These are phyloP conservation scores for Epichloe scottii DNA, from an alignment of 2,329 filamentous ascomycete genomes.

Conservation along the genomic window DNA sequence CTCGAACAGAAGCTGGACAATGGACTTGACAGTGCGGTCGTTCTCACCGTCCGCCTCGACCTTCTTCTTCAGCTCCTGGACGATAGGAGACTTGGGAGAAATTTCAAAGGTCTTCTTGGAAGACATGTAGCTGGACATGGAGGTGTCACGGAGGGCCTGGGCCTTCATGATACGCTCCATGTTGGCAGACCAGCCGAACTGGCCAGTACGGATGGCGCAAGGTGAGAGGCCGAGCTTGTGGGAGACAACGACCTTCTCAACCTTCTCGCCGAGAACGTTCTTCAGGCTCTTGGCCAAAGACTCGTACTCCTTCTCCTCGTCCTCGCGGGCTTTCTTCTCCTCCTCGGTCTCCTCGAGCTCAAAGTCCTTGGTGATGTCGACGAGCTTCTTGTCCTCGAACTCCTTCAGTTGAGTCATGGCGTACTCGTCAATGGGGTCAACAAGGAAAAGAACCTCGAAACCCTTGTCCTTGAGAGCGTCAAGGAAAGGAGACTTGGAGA, in stretches of 20 bases:
- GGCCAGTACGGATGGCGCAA: constrained; percentile 97
- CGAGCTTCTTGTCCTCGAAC: constrained; percentile 99
- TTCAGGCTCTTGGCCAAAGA: constrained; percentile 89
- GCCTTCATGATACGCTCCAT: constrained; percentile 99
- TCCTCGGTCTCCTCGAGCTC: constrained; percentile 99
- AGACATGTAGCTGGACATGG: constrained; percentile 99
- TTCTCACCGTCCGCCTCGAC: constrained; percentile 95
- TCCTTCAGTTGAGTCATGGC: constrained; percentile 99
- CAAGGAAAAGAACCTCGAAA: constrained; percentile 98
- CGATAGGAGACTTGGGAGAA: constrained; percentile 94
- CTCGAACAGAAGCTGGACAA: constrained; percentile 97
- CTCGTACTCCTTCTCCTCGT: constrained; percentile 98
- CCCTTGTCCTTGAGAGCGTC: constrained; percentile 97
- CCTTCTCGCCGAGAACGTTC: constrained; percentile 98
- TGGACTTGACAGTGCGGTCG: constrained; percentile 98
- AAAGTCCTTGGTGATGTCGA: constrained; percentile 99
- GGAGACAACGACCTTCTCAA: constrained; percentile 98
- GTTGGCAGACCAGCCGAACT: constrained; percentile 99
- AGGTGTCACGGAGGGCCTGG: constrained; percentile 97
- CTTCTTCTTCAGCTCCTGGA: constrained; percentile 99
- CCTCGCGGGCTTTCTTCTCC: constrained; percentile 93
- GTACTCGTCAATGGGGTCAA: constrained; percentile 98
- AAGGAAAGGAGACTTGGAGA: constrained; percentile 96
- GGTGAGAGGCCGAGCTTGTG: constrained; percentile 93
- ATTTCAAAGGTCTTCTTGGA: constrained; percentile 99